Evolutionary conservation across 805 yeast species (phyloP).

Genomic region (Wickerhamiella siamensis): DNA sequence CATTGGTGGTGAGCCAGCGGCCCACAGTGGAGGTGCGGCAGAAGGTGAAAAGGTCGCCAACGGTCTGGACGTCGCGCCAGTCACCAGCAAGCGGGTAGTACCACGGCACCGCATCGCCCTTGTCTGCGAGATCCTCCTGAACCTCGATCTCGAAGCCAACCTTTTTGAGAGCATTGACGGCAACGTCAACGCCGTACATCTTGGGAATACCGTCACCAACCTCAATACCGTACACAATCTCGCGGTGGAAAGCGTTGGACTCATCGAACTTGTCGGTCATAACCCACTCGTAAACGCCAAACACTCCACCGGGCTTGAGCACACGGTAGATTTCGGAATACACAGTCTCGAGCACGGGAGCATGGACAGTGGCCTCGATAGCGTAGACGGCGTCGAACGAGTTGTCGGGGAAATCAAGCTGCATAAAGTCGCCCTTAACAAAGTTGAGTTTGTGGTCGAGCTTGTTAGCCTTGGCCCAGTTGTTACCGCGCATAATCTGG

Average conservation of each 20-base stretch:
- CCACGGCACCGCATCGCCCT: conserved; percentile 84
- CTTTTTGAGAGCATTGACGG: conserved; percentile 66
- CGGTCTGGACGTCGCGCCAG: conserved; percentile 68
- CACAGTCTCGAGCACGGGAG: conserved; percentile 92
- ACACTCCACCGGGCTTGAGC: conserved; percentile 92
- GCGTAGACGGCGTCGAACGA: conserved; percentile 95
- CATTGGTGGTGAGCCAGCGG: conserved; percentile 67
- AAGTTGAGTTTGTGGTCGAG: conserved; percentile 63
- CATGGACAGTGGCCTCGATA: conserved; percentile 97
- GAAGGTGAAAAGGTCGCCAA: conserved; percentile 66
- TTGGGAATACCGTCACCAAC: conserved; percentile 98
- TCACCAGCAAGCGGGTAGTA: conserved; percentile 94
- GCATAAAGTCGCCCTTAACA: conserved; percentile 98
- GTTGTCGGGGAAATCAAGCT: conserved; percentile 86
- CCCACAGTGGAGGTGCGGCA: conserved; percentile 82
- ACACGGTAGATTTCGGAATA: conserved; percentile 89
- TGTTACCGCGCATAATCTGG: conserved; percentile 77
- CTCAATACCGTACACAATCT: conserved; percentile 92
- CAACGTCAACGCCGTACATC: conserved; percentile 78
- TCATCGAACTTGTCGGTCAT: conserved; percentile 92
- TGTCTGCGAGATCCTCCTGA: conserved; percentile 70
- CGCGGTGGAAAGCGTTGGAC: conserved; percentile 74
- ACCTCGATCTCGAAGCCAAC: conserved; percentile 78
- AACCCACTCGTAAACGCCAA: conserved; percentile 99
- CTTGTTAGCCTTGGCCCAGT: conserved; percentile 53